Evolutionary conservation across 1,284 basidiomycete species (phyloP), one percentile per base, ranked within the genome.

Genomic region (Boletus mariae): DNA sequence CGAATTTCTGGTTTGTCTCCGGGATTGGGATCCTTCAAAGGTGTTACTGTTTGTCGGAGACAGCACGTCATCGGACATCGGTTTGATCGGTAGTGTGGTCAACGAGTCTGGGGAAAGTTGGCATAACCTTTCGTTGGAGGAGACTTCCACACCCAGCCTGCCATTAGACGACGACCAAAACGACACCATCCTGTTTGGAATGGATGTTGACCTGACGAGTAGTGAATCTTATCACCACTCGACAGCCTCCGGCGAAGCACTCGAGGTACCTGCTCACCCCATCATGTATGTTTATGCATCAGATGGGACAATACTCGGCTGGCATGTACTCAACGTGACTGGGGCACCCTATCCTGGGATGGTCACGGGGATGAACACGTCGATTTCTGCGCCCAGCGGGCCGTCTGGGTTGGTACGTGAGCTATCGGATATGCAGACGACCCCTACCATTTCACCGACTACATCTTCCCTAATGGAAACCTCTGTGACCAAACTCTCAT

Each of bases 231-330:
- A 72, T 59, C 70, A 53, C 9, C 69, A 73, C 51, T 74, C 72
- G 7, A 71, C 68, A 3, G 64, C 73, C 12, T 76, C 75, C 0
- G 80, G 80, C 1, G 80, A 82, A 55, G 74, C 66, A 55, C 68
- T 64, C 32, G 71, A 75, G 17, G 59, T 80, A 5, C 80, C 83
- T 6, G 73, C 80, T n/a, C 77, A 79, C 9, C 91, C 91, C 0
- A 76, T 92, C 49, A 73, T 92, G 65, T 88, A 84, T 63, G 81
- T 84, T 5, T 93, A 91, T 66, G 80, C 89, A 4, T 90, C 83
- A 55, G 91, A 94, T 62, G 91, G 91, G 17, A 88, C 90, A 1
- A 54, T 94, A 34, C 78, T 85, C 37, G 90, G 78, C 3, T 94
- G 92, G 86, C 76, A 84, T 62, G 65, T 90, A 34, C 80, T 90